Base-by-base conservation (phyloP, 192 early-diverging fungal genomes). In the Globomyces pollinis-pini region DNA sequence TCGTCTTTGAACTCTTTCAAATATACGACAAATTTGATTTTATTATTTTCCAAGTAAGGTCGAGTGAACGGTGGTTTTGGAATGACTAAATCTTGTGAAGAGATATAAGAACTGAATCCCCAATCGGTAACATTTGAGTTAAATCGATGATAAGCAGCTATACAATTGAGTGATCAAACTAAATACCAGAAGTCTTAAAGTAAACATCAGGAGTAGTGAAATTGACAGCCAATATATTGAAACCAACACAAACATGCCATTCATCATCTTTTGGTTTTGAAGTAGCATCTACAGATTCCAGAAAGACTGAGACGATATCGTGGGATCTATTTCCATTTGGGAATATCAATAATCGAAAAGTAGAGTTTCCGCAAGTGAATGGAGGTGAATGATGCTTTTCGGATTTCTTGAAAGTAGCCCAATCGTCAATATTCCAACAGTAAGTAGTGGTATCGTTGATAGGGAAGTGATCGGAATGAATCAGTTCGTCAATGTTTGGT, bases 41-140 rank as follows among this genome's bases (percentile, higher is more conserved):
- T 81, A 30, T 89, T 81, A 43, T 87, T 64, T 57, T 91, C 87
- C 9, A 91, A 49, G 16, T 91, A 69, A 5, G 92, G 68, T 1
- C 72, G 70, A 15, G 65, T 54, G 32, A 60, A 62, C 1, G 67
- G 66, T 21, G 74, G 76, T 28, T 41, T 61, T 7, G 67, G 49
- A 2, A 56, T 45, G 42, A 57, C 60, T 38, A 88, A 45, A 55
- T 63, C 56, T 12, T 77, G 69, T 9, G 84, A 45, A 21, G 84
- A 75, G 23, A 84, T 67, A 58, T 93, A 86, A 16, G 77, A 77
- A 31, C 88, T 91, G 67, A 97, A 99, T 0, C 96, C 96, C 96
- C 96, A 99, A 68, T 99, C 96, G 1, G 82, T 65, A 60, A 93
- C 91, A 2, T 85, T 78, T 8, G 79, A 70, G 35, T 68, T 83